These are phyloP conservation scores for Trametes hirsuta DNA, from an alignment of 1,284 basidiomycete species.

Conservation along the genomic window DNA sequence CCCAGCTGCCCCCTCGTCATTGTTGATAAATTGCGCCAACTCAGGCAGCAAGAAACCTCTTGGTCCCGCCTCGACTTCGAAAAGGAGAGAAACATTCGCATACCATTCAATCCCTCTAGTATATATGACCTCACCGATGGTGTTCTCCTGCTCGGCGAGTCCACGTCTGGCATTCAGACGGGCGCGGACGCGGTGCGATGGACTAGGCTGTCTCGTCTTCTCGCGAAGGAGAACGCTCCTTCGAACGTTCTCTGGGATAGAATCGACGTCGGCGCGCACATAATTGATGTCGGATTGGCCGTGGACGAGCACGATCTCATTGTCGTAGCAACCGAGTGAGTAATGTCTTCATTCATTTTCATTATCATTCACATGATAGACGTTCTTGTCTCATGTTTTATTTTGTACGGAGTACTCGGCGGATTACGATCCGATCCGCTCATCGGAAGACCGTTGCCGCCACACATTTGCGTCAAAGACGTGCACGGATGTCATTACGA, in stretches of 20 bases:
- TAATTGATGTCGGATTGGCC: slow-evolving; percentile 46
- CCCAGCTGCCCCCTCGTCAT: slow-evolving; percentile 28
- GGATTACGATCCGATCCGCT: too few relatives aligned
- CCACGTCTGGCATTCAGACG: slow-evolving; percentile 10
- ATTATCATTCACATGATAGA: too few relatives aligned
- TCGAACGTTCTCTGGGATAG: slow-evolving; percentile 34
- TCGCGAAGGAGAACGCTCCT: not conserved
- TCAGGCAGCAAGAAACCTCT: slow-evolving; percentile 35
- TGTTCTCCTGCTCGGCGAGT: slow-evolving; percentile 45
- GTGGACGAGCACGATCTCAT: slow-evolving; percentile 53
- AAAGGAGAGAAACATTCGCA: slow-evolving; percentile 11
- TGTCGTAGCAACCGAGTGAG: slow-evolving; percentile 44
- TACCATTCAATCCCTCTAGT: slow-evolving; percentile 29
- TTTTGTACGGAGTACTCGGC: too few relatives aligned
- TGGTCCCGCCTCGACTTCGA: slow-evolving; percentile 26
- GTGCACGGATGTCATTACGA: too few relatives aligned
- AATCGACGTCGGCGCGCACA: slow-evolving; percentile 35
- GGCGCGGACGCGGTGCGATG: slow-evolving; percentile 19
- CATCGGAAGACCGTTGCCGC: too few relatives aligned
- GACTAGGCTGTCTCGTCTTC: slow-evolving; percentile 2
- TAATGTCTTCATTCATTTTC: slow-evolving; percentile 21
- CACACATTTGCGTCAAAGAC: too few relatives aligned
- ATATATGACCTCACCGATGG: slow-evolving; percentile 51
- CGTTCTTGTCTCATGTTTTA: not conserved
- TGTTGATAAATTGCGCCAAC: slow-evolving; percentile 35